phyloP scores from a whole-genome alignment of 306 rosid genomes.

The Luffa aegyptiaca region DNA sequence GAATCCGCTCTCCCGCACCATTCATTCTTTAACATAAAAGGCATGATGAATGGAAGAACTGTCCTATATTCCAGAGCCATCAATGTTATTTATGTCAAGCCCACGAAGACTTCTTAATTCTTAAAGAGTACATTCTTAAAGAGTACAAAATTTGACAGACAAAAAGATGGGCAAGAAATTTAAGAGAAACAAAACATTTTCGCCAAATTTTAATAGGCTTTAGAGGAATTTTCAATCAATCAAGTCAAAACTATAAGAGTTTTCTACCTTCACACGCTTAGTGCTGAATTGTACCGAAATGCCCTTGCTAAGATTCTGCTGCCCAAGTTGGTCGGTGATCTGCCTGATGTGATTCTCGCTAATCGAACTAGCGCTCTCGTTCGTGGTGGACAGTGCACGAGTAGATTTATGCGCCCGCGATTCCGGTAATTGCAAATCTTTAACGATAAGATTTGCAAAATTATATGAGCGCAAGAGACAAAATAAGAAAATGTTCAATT shows the following conservation, averaged over 20 bases:
- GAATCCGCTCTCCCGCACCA: neutral
- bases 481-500: neutral
- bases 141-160: neutral
- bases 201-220: neutral
- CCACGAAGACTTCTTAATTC: neutral
- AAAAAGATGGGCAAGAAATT: neutral
- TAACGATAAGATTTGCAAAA: neutral
- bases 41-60: neutral
- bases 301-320: constrained; percentile 17
- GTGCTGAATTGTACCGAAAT: constrained; percentile 1
- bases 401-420: constrained; percentile 56
- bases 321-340: constrained; percentile 34
- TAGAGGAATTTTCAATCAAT: neutral
- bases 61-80: neutral
- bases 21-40: neutral
- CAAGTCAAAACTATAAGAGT: neutral
- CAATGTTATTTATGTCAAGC: neutral
- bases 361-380: constrained; percentile 29
- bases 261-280: constrained; percentile 20
- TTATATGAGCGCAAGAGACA: neutral
- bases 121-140: neutral
- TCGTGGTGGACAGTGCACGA: constrained; percentile 54
- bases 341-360: constrained; percentile 40
- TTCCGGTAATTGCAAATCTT: constrained; percentile 32
- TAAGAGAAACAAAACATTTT: neutral